Percentiles rank a stretch among this genome's conserved stretches.
Evolutionary conservation across 1,139 yeast genomes (phyloP).

Genomic region (Kodamaea derodonti): DNA sequence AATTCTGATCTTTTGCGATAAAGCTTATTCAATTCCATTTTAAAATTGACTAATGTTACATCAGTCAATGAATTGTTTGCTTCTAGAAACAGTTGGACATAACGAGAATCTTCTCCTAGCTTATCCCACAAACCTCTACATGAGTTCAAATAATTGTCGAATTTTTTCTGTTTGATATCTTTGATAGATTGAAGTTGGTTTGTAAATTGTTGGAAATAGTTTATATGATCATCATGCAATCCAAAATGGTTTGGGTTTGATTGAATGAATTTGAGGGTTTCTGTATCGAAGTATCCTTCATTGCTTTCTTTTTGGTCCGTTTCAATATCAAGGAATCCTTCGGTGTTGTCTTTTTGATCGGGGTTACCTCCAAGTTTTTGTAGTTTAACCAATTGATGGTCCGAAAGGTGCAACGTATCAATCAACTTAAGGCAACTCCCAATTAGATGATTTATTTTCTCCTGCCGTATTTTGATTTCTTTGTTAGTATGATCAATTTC

Average conservation of each 20-base stretch:
- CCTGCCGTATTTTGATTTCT: slow-evolving; percentile 25
- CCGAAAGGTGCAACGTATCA: slow-evolving; percentile 25
- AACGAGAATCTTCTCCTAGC: slow-evolving; percentile 39
- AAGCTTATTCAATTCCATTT: slow-evolving; percentile 55
- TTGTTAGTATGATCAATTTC: slow-evolving; percentile 26
- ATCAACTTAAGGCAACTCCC: slow-evolving; percentile 27
- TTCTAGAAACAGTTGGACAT: slow-evolving; percentile 32
- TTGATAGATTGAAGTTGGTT: slow-evolving; percentile 25
- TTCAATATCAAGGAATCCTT: slow-evolving; percentile 1
- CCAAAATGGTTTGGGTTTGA: slow-evolving; percentile 42
- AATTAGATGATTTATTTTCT: slow-evolving; percentile 22
- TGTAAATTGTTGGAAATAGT: slow-evolving; percentile 28
- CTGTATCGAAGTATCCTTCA: slow-evolving; percentile 30
- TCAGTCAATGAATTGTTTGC: slow-evolving; percentile 39
- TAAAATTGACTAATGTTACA: slow-evolving; percentile 35
- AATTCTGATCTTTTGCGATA: slow-evolving; percentile 56
- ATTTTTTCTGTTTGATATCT: slow-evolving; percentile 31
- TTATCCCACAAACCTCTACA: slow-evolving; percentile 51
- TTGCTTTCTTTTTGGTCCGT: background rate
- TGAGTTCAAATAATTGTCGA: slow-evolving; percentile 27
- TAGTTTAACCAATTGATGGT: slow-evolving; percentile 31
- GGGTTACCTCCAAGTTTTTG: slow-evolving; percentile 27
- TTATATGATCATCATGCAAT: slow-evolving; percentile 31
- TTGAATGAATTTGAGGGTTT: slow-evolving; percentile 34
- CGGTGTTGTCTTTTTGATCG: slow-evolving; percentile 1